Conservation (phyloP, 306 rosid species). For the Albizia julibrissin region DNA sequence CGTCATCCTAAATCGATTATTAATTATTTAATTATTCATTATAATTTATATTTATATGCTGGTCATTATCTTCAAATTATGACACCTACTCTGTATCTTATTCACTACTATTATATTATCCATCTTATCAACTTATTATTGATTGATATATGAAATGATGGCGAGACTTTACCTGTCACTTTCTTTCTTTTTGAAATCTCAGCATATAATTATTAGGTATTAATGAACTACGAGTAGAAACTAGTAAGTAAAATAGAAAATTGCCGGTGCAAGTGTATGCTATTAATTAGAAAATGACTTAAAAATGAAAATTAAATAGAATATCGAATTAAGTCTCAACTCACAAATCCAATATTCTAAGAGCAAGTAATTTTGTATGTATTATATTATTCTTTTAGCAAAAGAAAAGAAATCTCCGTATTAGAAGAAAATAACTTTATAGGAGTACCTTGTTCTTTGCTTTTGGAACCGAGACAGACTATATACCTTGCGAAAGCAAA, state of each 20-base stretch:
- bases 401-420: conserved; percentile 5
- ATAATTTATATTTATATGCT: neutral
- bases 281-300: neutral
- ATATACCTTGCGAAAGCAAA: neutral
- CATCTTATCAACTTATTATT: neutral
- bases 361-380: conserved; percentile 17
- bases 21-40: neutral
- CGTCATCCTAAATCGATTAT: neutral
- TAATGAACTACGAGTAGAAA: neutral
- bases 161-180: neutral
- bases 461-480: neutral
- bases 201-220: neutral
- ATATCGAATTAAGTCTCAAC: neutral
- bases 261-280: neutral
- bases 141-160: neutral
- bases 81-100: neutral
- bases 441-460: neutral
- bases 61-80: neutral
- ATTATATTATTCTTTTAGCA: conserved; percentile 4
- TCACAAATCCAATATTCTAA: neutral
- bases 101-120: neutral
- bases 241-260: neutral
- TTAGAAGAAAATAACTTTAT: neutral
- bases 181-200: neutral
- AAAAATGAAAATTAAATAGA: neutral